Evolutionary conservation across 306 rosid genomes (phyloP).

Genomic region (Fragaria vesca): DNA sequence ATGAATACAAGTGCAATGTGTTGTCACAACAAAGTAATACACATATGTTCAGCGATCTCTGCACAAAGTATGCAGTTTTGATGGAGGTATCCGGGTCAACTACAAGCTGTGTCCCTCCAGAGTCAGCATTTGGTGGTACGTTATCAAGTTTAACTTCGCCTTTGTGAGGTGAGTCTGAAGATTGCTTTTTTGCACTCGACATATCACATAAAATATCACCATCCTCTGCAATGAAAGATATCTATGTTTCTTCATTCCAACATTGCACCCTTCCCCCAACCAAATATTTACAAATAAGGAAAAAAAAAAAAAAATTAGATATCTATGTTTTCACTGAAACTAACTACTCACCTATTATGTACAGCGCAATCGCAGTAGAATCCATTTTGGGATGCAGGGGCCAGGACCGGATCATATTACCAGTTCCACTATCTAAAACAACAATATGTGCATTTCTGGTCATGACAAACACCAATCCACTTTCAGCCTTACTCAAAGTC

Average conservation of each 20-base stretch:
- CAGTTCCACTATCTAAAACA: constrained; percentile 50
- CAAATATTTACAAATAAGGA: neutral
- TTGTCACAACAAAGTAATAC: constrained; percentile 69
- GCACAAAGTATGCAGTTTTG: constrained; percentile 33
- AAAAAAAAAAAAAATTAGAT: neutral
- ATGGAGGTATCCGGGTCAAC: constrained; percentile 34
- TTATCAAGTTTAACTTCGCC: constrained; percentile 34
- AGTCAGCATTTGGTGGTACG: constrained; percentile 31
- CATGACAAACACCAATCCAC: constrained; percentile 47
- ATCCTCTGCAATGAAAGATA: constrained; percentile 47
- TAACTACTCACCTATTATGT: constrained; percentile 60
- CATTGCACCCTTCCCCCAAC: neutral
- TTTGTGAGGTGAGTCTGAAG: constrained; percentile 30
- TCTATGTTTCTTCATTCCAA: neutral
- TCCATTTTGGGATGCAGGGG: constrained; percentile 41
- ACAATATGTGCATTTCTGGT: constrained; percentile 50
- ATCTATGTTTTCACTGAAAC: constrained; percentile 23
- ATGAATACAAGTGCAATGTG: constrained; percentile 53
- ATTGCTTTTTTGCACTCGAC: constrained; percentile 37
- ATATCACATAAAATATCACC: constrained; percentile 37
- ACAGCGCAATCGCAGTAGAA: constrained; percentile 57
- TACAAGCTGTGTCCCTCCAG: constrained; percentile 46
- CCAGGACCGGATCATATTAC: constrained; percentile 48
- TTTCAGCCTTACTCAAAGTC: constrained; percentile 32
- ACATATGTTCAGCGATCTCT: constrained; percentile 37